Evolutionary conservation across 2,329 filamentous ascomycete genomes (phyloP).

Genomic region (Cladosporium sp.): DNA sequence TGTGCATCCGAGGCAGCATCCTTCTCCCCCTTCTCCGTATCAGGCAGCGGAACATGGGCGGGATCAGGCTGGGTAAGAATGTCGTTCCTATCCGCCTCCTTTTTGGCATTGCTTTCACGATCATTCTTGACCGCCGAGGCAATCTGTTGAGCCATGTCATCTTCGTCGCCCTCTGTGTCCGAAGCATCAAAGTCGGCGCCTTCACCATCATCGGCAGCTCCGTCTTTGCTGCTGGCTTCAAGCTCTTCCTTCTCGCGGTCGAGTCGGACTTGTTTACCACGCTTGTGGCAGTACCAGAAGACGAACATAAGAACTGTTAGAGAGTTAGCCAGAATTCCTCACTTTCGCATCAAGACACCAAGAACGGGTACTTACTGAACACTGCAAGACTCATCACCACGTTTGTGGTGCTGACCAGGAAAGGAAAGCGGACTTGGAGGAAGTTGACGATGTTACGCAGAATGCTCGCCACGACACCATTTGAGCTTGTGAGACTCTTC

Average conservation of each 20-base stretch:
- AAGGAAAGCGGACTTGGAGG: slow-evolving; percentile 79
- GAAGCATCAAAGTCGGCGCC: slow-evolving; percentile 10
- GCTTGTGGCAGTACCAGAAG: slow-evolving; percentile 97
- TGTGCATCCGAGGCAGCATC: slow-evolving; percentile 8
- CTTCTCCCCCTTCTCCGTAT: slow-evolving; percentile 12
- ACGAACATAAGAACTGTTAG: slow-evolving; percentile 75
- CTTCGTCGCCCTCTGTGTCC: slow-evolving; percentile 13
- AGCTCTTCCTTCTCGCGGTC: slow-evolving; percentile 28
- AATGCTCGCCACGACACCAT: slow-evolving; percentile 78
- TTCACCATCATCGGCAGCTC: slow-evolving; percentile 12
- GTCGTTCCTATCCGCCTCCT: background rate
- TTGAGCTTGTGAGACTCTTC: slow-evolving; percentile 74
- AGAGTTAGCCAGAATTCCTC: slow-evolving; percentile 18
- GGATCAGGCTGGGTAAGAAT: slow-evolving; percentile 21
- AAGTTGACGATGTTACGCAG: slow-evolving; percentile 87
- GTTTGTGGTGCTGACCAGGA: slow-evolving; percentile 77
- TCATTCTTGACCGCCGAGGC: slow-evolving; percentile 10
- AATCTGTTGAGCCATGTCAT: slow-evolving; percentile 10
- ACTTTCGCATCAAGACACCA: background rate
- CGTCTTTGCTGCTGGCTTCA: slow-evolving; percentile 12
- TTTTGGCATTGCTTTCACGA: background rate
- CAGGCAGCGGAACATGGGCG: slow-evolving; percentile 20
- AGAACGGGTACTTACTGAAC: slow-evolving; percentile 59
- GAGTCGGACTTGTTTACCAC: slow-evolving; percentile 77
- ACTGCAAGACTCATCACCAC: slow-evolving; percentile 83